Base-by-base conservation (phyloP, 768 basidiomycete genomes). In the Rubroboletus pulcherrimus region DNA sequence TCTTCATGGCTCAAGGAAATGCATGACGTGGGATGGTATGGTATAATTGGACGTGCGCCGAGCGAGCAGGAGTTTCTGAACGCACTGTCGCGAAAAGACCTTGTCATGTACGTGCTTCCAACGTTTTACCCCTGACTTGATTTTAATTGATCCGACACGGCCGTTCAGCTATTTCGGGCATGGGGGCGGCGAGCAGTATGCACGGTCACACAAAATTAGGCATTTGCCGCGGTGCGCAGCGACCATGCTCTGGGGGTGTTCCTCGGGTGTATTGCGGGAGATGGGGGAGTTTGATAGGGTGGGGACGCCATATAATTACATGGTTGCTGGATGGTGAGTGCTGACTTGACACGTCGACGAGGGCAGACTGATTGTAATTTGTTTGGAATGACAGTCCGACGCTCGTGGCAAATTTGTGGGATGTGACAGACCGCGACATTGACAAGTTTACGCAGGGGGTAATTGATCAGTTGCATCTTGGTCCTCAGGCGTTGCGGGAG, bases 221-320 rank as follows among this genome's bases (percentile, higher is more conserved):
- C 81, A 87, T 56, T 77, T 98, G 34, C 80, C 82, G 1, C 78
- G 80, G n/a, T 98, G 97, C 67, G 95, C 97, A 7, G 87, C 88
- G 14, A 89, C 91, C 1, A 94, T 98, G 92, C 81, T 99, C 4
- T 99, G 96, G 97, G 97, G 97, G 1, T 99, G 97, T 76, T 99
- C 97, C 0, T 98, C 95, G 0, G 97, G 96, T 10, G 74, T 82
- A 1, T 71, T 99, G 58, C 80, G 81, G 53, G 91, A 96, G 46
- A 91, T 92, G 84, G 97, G 97, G 4, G 93, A 97, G 61, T 95
- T 94, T 64, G 97, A 98, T 65, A 79, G 91, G 10, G 80, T 83
- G 14, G 97, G 97, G 19, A 98, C 93, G 14, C 93, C 97, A 0
- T 86, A 91, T 69, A 87, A 93, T 62, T 99, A 99, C 69, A 92